phyloP scores from a whole-genome alignment of 441 rosid species.

The Populus tomentosa region DNA sequence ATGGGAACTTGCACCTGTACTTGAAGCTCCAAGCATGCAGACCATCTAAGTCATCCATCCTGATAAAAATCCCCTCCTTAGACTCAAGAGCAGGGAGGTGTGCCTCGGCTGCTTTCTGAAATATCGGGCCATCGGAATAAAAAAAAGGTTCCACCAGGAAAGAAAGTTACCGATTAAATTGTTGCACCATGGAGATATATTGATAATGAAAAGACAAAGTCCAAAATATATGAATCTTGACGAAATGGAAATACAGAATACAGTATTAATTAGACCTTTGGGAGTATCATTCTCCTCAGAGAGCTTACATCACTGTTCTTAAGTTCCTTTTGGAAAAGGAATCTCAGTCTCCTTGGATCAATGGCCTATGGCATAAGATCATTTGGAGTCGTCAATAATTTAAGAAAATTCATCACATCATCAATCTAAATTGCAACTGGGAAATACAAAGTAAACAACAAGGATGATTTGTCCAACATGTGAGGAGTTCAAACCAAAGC shows the following conservation, averaged over 20 bases:
- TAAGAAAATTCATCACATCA: neutral
- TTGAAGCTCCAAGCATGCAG: slow-evolving; percentile 85
- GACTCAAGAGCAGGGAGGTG: slow-evolving; percentile 74
- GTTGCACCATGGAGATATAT: no score
- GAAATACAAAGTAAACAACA: neutral
- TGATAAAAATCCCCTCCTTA: slow-evolving; percentile 77
- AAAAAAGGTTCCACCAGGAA: neutral
- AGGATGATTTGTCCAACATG: no score
- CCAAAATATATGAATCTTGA: neutral
- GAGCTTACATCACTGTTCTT: slow-evolving; percentile 97
- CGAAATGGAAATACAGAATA: neutral
- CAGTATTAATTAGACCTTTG: slow-evolving; percentile 54
- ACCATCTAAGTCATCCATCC: slow-evolving; percentile 83
- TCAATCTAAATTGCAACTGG: neutral
- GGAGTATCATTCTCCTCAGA: slow-evolving; percentile 86
- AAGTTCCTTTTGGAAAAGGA: slow-evolving; percentile 88
- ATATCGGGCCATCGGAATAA: neutral
- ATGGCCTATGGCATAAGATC: slow-evolving; percentile 37
- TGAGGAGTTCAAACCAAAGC: no score
- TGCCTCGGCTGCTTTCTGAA: slow-evolving; percentile 89
- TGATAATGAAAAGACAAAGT: neutral
- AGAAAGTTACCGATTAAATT: neutral
- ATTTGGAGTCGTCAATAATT: neutral
- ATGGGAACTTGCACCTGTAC: slow-evolving; percentile 53
- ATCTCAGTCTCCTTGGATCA: slow-evolving; percentile 61